Evolutionary conservation across 2,329 filamentous ascomycete species (phyloP), one percentile per base, ranked within the genome.

Genomic region (Neurospora sp.): DNA sequence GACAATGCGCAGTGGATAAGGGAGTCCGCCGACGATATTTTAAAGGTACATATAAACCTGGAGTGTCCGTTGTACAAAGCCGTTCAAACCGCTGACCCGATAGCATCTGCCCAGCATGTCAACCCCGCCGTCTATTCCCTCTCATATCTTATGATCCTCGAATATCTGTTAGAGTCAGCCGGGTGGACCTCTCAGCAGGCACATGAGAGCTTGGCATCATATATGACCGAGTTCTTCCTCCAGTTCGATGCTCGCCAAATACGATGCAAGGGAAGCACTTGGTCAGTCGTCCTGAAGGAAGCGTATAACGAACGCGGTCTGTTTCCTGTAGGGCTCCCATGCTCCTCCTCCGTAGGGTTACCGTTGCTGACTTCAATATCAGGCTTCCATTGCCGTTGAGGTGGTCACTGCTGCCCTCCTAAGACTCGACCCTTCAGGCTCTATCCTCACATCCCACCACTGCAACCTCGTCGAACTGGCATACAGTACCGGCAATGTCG

Each of bases 371-470:
- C 57, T 37, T 11, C 15, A 23, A 12, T 36, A 39, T 10, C 52
- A 87, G 86, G 79, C 85, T 17, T 77, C 79, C 0, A 77, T 85
- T 67, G 81, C 84, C 0, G 80, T 85, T 12, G 80, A 84, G 37
- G 75, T 82, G 8, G 77, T 86, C 8, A 78, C 83, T 6, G 78
- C 77, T 1, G 89, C 88, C 3, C 84, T 94, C 72, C 80, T 89
- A 12, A 86, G 86, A 69, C 81, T 94, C 70, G 91, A 94, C 73
- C 89, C 90, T 1, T 84, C 85, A 12, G 87, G 86, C 37, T 86
- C 86, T 67, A 86, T 90, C 68, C 87, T 93, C 74, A 93, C 90
- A 4, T 85, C 85, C 4, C 83, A 83, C 37, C 90, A 93, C 74
- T 78, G 90, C 43, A 76, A 80, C 15, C 82, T 92, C 39, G 82